Percentiles rank a stretch among this genome's conserved stretches.
phyloP scores from a whole-genome alignment of 2,329 filamentous ascomycete genomes.

The Fusarium abutilonis region DNA sequence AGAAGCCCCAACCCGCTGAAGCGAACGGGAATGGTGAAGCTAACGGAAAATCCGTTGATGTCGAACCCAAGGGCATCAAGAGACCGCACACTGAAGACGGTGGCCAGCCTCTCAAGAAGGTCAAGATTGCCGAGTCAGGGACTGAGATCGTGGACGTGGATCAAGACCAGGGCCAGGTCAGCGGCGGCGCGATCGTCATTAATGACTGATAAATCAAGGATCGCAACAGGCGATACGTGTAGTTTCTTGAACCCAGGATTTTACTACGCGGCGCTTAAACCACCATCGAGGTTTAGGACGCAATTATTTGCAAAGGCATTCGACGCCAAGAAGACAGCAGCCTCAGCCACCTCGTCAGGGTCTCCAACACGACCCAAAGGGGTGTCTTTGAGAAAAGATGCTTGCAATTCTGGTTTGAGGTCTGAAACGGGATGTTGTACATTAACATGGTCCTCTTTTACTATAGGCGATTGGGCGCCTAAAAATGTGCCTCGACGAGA shows the following conservation, averaged over 20 bases:
- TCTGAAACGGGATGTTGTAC: constrained; percentile 51
- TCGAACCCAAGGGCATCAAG: constrained; percentile 55
- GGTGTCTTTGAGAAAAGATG: constrained; percentile 61
- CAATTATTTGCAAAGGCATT: constrained; percentile 90
- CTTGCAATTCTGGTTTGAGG: constrained; percentile 52
- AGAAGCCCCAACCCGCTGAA: constrained; percentile 51
- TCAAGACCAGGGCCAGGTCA: constrained; percentile 46
- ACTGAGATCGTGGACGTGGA: constrained; percentile 61
- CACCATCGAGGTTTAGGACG: constrained; percentile 85
- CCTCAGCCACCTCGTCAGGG: constrained; percentile 80
- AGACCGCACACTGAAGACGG: constrained; percentile 57
- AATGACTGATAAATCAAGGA: constrained; percentile 58
- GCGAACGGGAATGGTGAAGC: constrained; percentile 53
- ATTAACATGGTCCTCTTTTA: constrained; percentile 49
- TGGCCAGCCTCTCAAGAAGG: constrained; percentile 60
- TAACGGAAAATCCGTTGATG: constrained; percentile 55
- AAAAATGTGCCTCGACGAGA: constrained; percentile 17
- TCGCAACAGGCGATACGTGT: constrained; percentile 14
- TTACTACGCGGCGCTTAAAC: constrained; percentile 72
- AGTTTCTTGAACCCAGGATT: constrained; percentile 15
- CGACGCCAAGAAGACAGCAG: constrained; percentile 77
- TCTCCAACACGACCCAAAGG: constrained; percentile 73
- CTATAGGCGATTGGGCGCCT: constrained; percentile 11
- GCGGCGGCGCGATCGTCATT: constrained; percentile 73
- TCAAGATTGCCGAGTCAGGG: constrained; percentile 53